Evolutionary conservation across 1,284 basidiomycete species (phyloP), one percentile per base, ranked within the genome.

Genomic region (Microbotryomycetes sp.): DNA sequence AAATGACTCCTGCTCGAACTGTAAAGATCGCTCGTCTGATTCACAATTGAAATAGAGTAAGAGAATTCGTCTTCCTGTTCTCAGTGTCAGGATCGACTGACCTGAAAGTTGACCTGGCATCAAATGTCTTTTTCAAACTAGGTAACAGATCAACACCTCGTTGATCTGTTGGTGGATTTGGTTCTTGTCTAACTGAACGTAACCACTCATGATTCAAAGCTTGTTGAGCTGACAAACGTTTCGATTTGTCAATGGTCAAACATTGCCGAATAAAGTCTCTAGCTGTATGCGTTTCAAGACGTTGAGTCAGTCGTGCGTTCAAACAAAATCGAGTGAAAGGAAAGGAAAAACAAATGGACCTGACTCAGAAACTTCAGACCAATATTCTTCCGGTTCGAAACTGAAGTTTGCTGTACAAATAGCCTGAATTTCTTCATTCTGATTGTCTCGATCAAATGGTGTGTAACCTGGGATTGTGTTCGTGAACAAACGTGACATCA

Each of bases 391-490:
- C 7, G 92, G 92, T 76, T 91, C 89, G 73, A 94, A 96, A 74
- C 85, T 86, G 79, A 90, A 96, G 77, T 93, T 88, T 23, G 91
- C 92, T 2, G 83, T 83, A 63, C 92, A 85, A 79, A 96, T 96
- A 19, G 92, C 92, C 73, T 92, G 86, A 26, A 74, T 73, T 61
- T 74, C 72, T 47, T 73, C 71, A 30, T 69, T 66, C 54, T 73
- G 69, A 58, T 60, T 66, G 64, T 96, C 91, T 47, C 89, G 84
- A 76, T 97, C 92, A 49, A 70, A 70, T 2, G 67, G 67, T 3
- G 67, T 96, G 79, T 94, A 94, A 7, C 92, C 77, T 77, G 59
- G 3, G n/a, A n/a, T 23, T 12, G 3, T 9, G 36, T 12, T 12
- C 36, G 36, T 42, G 9, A 19, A 42, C 12, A 42, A 52, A n/a